Conservation (phyloP, 75 land plant species). For the Cunninghamia lanceolata region DNA sequence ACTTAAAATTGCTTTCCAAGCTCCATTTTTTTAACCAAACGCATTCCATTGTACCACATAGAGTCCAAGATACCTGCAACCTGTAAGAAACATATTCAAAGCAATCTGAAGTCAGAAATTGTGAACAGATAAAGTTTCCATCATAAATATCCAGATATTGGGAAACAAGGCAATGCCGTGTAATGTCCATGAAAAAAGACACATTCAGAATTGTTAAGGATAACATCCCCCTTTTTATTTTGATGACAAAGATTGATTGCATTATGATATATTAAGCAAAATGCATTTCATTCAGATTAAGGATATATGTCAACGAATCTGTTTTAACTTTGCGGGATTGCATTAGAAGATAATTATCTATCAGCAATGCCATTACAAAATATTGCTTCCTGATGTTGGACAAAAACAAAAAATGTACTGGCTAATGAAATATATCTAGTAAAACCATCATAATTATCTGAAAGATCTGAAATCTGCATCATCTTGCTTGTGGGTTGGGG, state of each 20-base stretch:
- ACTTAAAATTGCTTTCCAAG: slow-evolving; percentile 86
- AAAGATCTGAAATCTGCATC: too few species aligned
- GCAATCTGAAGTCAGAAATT: not conserved
- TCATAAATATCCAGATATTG: not conserved
- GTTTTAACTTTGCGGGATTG: too few species aligned
- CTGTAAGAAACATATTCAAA: slow-evolving; percentile 37
- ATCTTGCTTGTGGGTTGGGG: too few species aligned
- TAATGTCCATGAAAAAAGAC: not conserved
- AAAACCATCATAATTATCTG: too few species aligned
- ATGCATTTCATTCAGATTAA: too few species aligned
- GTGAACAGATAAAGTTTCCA: not conserved
- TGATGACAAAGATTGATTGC: not conserved
- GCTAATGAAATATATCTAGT: too few species aligned
- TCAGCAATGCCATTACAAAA: too few species aligned
- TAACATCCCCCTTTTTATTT: not conserved
- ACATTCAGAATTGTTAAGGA: not conserved
- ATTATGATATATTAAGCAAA: not conserved
- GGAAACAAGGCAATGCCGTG: not conserved
- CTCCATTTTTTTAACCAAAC: slow-evolving; percentile 80
- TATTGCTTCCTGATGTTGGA: not conserved
- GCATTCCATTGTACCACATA: slow-evolving; percentile 80
- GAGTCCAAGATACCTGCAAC: slow-evolving; percentile 99
- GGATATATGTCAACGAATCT: too few species aligned
- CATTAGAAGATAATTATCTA: too few species aligned
- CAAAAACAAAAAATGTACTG: too few species aligned